Base-by-base conservation (phyloP, 2,329 filamentous ascomycete species). In the Xylariaceae sp. region DNA sequence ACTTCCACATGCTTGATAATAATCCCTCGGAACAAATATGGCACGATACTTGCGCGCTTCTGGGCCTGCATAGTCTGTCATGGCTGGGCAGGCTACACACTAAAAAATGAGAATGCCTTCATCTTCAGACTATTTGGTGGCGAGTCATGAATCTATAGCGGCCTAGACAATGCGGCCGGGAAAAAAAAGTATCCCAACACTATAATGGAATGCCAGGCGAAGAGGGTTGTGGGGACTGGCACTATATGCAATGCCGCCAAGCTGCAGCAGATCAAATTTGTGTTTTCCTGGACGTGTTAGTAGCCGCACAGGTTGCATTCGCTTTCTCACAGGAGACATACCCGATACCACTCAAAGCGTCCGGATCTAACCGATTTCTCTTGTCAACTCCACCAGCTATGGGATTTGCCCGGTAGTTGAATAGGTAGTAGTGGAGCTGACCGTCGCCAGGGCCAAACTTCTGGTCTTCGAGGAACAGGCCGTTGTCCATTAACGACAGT, bases 381-480 rank as follows among this genome's bases (percentile, higher is more conserved):
- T 82, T 81, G 71, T 97, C 86, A 36, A 97, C 86, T 18, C 94
- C 94, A 42, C 94, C 92, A 0, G 84, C 77, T 66, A 99, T 88
- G n/a, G 87, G 85, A 55, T 89, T 86, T 10, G 91, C 90, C 52
- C 91, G 86, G 78, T 97, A 99, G 75, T 99, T 99, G 81, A 95
- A 99, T 26, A 99, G 79, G 73, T 99, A 99, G 76, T 92, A 99
- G 73, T 99, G 92, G 64, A 99, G 79, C 72, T 94, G 91, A 40
- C 94, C 94, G 71, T 99, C 94, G 26, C 94, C 94, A 4, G 89
- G 87, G 37, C 93, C 94, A 67, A 97, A 99, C 73, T 96, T 96
- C 69, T 97, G 91, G 63, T 97, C 82, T 69, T 93, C 87, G 5
- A 99, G 80, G 82, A 99, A 97, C 16, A 97, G 81, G 0, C 86